Base-by-base conservation (phyloP, 2,329 filamentous ascomycete species). In the Aciculosporium take region DNA sequence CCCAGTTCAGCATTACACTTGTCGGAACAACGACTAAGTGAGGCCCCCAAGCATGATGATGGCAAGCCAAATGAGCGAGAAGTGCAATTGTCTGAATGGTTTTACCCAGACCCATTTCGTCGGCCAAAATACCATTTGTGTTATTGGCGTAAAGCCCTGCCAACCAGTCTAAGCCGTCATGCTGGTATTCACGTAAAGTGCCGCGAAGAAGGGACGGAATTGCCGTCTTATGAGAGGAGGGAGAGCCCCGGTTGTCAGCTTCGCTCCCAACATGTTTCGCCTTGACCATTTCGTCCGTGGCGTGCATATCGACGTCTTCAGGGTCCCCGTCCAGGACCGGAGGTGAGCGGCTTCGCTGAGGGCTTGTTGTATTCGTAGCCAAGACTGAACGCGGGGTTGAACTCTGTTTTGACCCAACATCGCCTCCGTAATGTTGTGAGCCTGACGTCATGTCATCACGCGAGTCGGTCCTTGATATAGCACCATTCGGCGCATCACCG, bases 1-100 rank as follows among this genome's bases (percentile, higher is more conserved):
- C 93, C 91, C 91, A 98, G 57, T 98, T 98, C 49, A 98, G 76
- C 72, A 98, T 95, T 37, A 98, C 93, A 61, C 88, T 96, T 2
- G 91, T 98, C 1, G 91, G 91, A 2, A 98, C 91, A 46, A 98
- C 83, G 37, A 98, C 85, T 20, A 98, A 67, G 66, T 98, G 91
- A 1, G 91, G 87, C 0, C 93, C 91, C 93, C 91, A 98, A 5
- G 94, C 79, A 53, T 87, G 78, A 56, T 94, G 84, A 30, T 86
- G 74, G 47, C 88, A 88, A 7, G 93, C 91, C 28, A 98, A 71
- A 57, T 98, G 89, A 4, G 91, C 91, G 29, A 98, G 69, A 3
- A 98, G 68, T 3, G 93, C 81, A 53, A 98, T 98, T 0, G 91
- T 98, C 58, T 98, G 91, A 36, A 98, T 96, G 0, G 91, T 98